A percentile compares a stretch with the other conserved stretches of the same genome.
Conservation (phyloP, 2,329 filamentous ascomycete genomes). For the Diaporthe longicolla region DNA sequence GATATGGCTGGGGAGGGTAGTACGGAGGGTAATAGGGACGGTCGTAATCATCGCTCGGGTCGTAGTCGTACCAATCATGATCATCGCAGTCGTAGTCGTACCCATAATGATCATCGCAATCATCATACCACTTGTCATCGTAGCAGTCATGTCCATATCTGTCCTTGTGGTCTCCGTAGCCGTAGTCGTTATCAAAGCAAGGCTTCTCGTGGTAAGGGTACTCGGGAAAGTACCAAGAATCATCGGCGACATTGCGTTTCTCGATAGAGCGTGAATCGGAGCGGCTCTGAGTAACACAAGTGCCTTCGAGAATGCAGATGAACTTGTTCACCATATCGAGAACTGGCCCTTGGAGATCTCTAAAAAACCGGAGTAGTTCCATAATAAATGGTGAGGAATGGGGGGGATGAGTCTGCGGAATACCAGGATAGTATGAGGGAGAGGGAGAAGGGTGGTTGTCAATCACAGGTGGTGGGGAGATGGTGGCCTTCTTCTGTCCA, state of each 20-base stretch:
- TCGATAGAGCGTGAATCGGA: neutral
- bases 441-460: neutral
- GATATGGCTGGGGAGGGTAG: neutral
- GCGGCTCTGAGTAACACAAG: neutral
- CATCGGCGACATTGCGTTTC: slow-evolving; percentile 17
- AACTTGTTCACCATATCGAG: neutral
- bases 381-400: neutral
- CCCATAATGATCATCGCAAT: slow-evolving; percentile 6
- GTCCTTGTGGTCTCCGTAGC: neutral
- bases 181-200: neutral
- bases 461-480: neutral
- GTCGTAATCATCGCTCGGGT: neutral
- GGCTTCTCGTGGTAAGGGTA: slow-evolving; percentile 10
- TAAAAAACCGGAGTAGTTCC: neutral
- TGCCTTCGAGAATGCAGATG: slow-evolving; percentile 8
- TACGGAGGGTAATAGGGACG: neutral
- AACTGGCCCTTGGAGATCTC: neutral
- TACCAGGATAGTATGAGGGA: neutral
- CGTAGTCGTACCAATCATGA: neutral
- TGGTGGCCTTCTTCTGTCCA: neutral
- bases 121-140: neutral
- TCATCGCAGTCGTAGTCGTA: neutral
- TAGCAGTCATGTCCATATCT: neutral
- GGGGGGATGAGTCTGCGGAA: no score
- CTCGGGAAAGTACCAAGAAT: slow-evolving; percentile 8